Conservation (phyloP, 768 basidiomycete species). For the Amanita pseudoporphyria region DNA sequence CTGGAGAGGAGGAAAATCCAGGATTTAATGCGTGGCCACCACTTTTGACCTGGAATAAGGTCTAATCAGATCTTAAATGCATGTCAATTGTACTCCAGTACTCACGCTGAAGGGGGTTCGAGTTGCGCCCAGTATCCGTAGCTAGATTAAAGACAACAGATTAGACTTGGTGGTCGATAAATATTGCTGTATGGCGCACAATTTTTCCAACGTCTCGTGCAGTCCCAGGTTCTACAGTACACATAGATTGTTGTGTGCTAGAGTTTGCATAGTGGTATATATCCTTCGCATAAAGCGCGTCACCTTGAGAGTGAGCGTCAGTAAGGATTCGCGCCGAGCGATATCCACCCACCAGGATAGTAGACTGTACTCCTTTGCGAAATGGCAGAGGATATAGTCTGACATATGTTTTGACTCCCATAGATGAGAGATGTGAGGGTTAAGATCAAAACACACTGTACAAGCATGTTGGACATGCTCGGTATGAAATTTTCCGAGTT, state of each 20-base stretch:
- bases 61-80: neutral
- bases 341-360: neutral
- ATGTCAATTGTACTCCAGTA: neutral
- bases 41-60: constrained; percentile 31
- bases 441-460: no score
- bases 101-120: constrained; percentile 1
- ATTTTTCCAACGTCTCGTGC: constrained; percentile 1
- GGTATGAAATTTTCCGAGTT: no score
- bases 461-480: no score
- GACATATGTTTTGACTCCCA: neutral
- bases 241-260: constrained; percentile 1
- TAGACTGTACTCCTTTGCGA: neutral
- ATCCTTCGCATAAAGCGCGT: neutral
- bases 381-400: neutral
- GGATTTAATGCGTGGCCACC: constrained; percentile 37
- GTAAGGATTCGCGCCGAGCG: neutral
- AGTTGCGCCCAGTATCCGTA: neutral
- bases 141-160: neutral
- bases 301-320: neutral
- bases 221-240: constrained; percentile 4
- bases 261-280: constrained; percentile 1
- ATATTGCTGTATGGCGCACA: neutral
- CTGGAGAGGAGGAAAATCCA: constrained; percentile 40
- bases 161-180: neutral
- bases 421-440: no score